Evolutionary conservation across 306 rosid species (phyloP).

Genomic region (Ochetophila trinervis): DNA sequence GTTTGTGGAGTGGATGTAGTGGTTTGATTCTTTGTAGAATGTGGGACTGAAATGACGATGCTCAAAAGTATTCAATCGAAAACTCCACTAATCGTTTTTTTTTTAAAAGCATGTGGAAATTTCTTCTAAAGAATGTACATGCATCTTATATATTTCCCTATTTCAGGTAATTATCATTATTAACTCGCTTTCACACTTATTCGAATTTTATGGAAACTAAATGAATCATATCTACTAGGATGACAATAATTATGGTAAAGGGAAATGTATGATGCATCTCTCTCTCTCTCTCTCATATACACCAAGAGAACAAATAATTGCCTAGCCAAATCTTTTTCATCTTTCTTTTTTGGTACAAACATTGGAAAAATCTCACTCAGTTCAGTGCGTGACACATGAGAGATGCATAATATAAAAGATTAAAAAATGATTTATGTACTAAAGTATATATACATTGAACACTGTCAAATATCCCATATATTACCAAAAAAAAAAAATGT

Average conservation of each 20-base stretch:
- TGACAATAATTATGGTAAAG: not conserved
- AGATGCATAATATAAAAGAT: conserved; percentile 19
- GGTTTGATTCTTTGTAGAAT: not conserved
- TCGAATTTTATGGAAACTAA: conserved; percentile 4
- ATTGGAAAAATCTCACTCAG: not conserved
- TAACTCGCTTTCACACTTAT: conserved; percentile 3
- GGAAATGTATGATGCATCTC: conserved; percentile 10
- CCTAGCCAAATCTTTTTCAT: not conserved
- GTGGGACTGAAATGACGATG: too few relatives aligned
- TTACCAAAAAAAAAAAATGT: too few relatives aligned
- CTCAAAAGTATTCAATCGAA: too few relatives aligned
- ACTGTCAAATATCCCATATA: not conserved
- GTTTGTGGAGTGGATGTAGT: not conserved
- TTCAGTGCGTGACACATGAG: conserved; percentile 27
- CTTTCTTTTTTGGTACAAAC: not conserved
- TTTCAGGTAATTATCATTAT: not conserved
- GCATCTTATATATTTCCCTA: not conserved
- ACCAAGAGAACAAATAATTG: conserved; percentile 8
- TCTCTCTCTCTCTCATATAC: conserved; percentile 14
- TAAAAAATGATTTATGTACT: not conserved
- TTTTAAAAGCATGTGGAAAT: too few relatives aligned
- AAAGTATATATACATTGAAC: not conserved
- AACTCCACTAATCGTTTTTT: too few relatives aligned
- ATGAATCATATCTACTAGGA: conserved; percentile 6
- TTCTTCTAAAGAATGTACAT: conserved; percentile 15